Base-by-base conservation (phyloP, 768 basidiomycete genomes). In the Lentinus brumalis region DNA sequence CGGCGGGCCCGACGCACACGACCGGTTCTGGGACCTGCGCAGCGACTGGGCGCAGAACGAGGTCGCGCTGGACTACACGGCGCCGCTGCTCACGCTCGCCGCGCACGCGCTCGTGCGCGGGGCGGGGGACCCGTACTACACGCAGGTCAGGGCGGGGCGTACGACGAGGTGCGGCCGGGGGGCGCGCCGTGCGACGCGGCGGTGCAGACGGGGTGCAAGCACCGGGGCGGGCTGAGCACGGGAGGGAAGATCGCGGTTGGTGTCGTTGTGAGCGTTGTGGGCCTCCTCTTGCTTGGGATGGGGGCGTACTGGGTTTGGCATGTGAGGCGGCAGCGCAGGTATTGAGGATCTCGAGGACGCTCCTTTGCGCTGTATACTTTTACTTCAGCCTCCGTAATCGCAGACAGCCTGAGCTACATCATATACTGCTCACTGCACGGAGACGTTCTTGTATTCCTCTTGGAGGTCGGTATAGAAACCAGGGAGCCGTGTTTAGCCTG, bases 41-140 rank as follows among this genome's bases (percentile, higher is more conserved):
- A 87, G 83, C 58, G 94, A 96, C 71, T 96, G 93, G 91, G 88
- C 88, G 1, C 82, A 96, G 75, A 90, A 87, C 16, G 95, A 97
- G 82, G 79, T 87, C 53, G 91, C 89, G n/a, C 75, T 94, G 42
- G 95, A 97, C 70, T 95, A 94, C 73, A 92, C 91, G 65, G 92
- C 94, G 0, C 93, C 94, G 2, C 80, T 96, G 78, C 79, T 96
- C n/a, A 89, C 92, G 1, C 81, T 97, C 39, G 86, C 89, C 0
- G 90, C 93, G 16, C 86, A 87, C 79, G 85, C 89, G 66, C 80
- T 89, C n/a, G 68, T 90, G 52, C 86, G 85, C 62, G 84, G 86
- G 59, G 72, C 78, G 7, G 78, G 77, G 18, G 92, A 95, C 65
- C 94, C 94, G 0, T 94, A 81, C 75, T 97, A 85, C 71, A 91